Base-by-base conservation (phyloP, 2,329 filamentous ascomycete species). In the Dactylonectria macrodidyma region DNA sequence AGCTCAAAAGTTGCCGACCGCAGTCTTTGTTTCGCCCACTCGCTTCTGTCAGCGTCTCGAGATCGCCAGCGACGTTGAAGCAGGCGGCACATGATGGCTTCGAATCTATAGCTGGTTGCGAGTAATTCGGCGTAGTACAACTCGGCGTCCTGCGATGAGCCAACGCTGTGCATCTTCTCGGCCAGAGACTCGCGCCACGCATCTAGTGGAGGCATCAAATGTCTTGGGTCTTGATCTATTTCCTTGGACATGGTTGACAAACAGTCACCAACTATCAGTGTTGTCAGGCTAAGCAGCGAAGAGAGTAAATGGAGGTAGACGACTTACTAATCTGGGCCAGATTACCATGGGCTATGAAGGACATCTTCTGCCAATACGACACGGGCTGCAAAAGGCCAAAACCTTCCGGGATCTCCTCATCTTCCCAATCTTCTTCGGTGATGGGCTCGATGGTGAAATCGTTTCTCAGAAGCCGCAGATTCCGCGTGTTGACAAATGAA, bases 1-100 rank as follows among this genome's bases (percentile, higher is more conserved):
- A 73, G 58, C 19, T 73, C 71, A 7, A 71, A 41, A 1, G 65
- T 65, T 0, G 62, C 68, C 0, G 62, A 41, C 9, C 62, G 58
- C n/a, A 72, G 70, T 2, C 68, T 54, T n/a, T 63, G 50, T 12
- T 67, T 62, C 1, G 70, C 70, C 70, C 70, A 73, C 14, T 62
- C 55, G 1, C 52, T 48, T 8, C 65, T 11, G 0, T 26, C 14
- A 0, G 3, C 46, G 14, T 66, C 47, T 0, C 22, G 16, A 2
- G 59, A 26, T 2, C 55, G 55, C 65, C 65, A 69, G 1, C 62
- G 62, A 3, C 70, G 68, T 2, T 47, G 57, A 1, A 72, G 9
- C 3, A 71, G 46, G 4, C 71, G 71, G 16, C 65, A 70, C 51
- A 72, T 62, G 5, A 73, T 65, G 2, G 62, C 65, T 10, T 73